Evolutionary conservation across 2,329 filamentous ascomycete genomes (phyloP).

Genomic region (Claviceps spartinae): DNA sequence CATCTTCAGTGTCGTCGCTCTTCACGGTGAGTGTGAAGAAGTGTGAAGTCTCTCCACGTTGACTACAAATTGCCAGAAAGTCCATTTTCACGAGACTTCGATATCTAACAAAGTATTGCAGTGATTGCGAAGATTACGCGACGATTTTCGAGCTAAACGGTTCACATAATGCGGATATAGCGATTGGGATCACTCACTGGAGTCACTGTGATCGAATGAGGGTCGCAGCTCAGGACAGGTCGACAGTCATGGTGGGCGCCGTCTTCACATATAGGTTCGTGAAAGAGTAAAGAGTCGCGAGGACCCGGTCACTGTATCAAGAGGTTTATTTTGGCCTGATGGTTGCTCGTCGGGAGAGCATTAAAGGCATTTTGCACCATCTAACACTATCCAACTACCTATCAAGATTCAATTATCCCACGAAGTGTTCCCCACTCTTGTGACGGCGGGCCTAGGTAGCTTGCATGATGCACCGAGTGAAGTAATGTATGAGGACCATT

Average conservation of each 20-base stretch:
- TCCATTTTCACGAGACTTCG: not conserved
- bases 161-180: not conserved
- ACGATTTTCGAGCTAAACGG: slow-evolving; percentile 56
- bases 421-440: not conserved
- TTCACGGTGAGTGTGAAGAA: slow-evolving; percentile 40
- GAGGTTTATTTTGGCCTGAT: not conserved
- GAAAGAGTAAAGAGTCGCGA: not conserved
- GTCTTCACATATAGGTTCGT: not conserved
- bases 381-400: not conserved
- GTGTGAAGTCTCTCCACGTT: not conserved
- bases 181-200: not conserved
- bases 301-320: not conserved
- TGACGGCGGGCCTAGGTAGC: not conserved
- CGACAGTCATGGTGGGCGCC: not conserved
- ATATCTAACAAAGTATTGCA: slow-evolving; percentile 21
- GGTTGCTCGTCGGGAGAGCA: not conserved
- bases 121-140: slow-evolving; percentile 93
- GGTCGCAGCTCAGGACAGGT: not conserved
- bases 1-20: slow-evolving; percentile 94
- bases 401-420: not conserved
- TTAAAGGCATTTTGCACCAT: slow-evolving; percentile 1
- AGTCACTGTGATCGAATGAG: not conserved
- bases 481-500: not conserved
- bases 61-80: not conserved
- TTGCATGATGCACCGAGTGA: not conserved